phyloP scores from a whole-genome alignment of 495 filamentous ascomycete genomes.

The Aspergillus biplanus region DNA sequence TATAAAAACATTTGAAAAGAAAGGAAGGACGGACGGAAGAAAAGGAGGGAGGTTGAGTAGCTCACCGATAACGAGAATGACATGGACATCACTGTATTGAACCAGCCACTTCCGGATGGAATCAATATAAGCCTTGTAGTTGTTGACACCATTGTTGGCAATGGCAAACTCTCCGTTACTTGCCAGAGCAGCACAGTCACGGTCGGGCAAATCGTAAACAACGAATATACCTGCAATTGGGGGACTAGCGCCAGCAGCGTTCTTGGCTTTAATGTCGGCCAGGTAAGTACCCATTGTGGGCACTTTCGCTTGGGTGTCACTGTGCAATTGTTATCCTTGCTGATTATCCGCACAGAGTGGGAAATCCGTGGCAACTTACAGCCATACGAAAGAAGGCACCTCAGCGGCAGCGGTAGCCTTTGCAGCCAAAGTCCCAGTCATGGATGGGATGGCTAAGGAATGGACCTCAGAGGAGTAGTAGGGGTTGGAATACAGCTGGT shows the following conservation, averaged over 20 bases:
- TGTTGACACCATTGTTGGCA: conserved; percentile 56
- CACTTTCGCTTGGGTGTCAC: conserved; percentile 63
- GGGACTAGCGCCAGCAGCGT: conserved; percentile 56
- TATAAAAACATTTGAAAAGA: conserved; percentile 20
- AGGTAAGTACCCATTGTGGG: conserved; percentile 59
- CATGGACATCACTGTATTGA: conserved; percentile 36
- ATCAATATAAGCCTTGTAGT: conserved; percentile 77
- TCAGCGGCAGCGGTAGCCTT: conserved; percentile 58
- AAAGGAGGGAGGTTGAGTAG: too few relatives aligned
- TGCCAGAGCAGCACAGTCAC: conserved; percentile 76
- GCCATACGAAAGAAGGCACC: conserved; percentile 71
- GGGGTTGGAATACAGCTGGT: conserved; percentile 58
- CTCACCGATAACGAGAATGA: conserved; percentile 57
- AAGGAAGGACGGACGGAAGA: too few relatives aligned
- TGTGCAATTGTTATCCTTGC: conserved; percentile 21
- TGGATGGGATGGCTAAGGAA: conserved; percentile 55
- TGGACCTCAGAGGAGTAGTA: conserved; percentile 62
- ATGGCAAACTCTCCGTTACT: conserved; percentile 77
- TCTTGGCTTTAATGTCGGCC: conserved; percentile 55
- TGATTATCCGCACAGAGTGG: neutral
- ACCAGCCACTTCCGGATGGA: conserved; percentile 40
- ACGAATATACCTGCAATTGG: conserved; percentile 60
- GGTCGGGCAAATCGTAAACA: conserved; percentile 77
- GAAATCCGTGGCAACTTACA: conserved; percentile 46
- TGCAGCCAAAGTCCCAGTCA: conserved; percentile 36